Evolutionary conservation across 139 green algal species (phyloP).

Genomic region (Chlorella vulgaris): DNA sequence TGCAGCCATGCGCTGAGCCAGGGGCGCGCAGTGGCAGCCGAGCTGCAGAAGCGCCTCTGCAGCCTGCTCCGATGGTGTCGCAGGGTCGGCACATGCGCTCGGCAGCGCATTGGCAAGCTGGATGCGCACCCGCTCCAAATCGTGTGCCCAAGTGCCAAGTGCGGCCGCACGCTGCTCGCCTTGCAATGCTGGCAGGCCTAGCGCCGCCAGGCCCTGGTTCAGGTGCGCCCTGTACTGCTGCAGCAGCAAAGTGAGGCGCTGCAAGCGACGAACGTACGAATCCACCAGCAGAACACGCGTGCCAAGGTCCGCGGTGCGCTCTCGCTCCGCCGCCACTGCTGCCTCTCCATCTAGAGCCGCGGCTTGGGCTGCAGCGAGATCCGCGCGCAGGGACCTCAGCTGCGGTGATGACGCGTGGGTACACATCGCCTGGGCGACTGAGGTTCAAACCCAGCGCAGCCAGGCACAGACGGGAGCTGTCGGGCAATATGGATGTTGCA

Average conservation of each 20-base stretch:
- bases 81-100: neutral
- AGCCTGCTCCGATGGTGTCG: neutral
- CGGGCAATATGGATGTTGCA: no score
- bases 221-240: slow-evolving; percentile 5
- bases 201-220: neutral
- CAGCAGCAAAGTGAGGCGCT: slow-evolving; percentile 12
- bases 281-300: neutral
- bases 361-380: neutral
- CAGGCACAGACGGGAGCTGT: no score
- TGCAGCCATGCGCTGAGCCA: neutral
- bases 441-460: no score
- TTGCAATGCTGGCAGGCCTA: neutral
- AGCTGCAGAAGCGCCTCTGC: neutral
- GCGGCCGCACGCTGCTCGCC: neutral
- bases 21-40: no score
- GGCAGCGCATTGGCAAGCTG: neutral
- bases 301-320: neutral
- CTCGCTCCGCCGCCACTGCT: neutral
- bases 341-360: neutral
- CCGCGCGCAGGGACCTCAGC: neutral
- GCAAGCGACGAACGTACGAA: neutral
- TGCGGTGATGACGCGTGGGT: no score
- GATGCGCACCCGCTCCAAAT: neutral
- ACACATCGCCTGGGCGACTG: no score
- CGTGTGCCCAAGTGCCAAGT: neutral